phyloP scores from a whole-genome alignment of 2,329 filamentous ascomycete genomes.

The Amesomyces nigricolor region DNA sequence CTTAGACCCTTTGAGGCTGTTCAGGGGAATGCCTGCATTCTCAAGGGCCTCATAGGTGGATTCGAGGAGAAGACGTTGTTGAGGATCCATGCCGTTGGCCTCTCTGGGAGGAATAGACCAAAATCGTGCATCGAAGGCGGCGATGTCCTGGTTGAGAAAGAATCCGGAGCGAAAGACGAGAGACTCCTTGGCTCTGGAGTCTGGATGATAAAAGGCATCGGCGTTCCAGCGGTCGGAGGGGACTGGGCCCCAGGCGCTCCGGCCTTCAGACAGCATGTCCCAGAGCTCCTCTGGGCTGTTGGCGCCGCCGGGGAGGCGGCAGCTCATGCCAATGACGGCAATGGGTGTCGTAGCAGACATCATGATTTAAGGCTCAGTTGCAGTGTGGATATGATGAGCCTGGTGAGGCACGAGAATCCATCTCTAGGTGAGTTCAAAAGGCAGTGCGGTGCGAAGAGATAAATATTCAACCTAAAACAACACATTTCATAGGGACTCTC shows the following conservation, averaged over 20 bases:
- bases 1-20: slow-evolving; percentile 27
- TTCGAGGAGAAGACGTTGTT: slow-evolving; percentile 58
- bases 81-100: slow-evolving; percentile 60
- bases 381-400: too few relatives aligned
- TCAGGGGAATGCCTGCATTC: slow-evolving; percentile 36
- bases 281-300: slow-evolving; percentile 6
- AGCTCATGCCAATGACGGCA: slow-evolving; percentile 14
- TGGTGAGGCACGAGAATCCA: too few relatives aligned
- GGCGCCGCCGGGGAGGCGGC: slow-evolving; percentile 13
- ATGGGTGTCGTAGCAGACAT: not conserved
- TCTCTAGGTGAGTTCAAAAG: too few relatives aligned
- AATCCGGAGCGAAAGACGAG: not conserved
- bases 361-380: too few relatives aligned
- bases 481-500: too few relatives aligned
- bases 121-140: slow-evolving; percentile 38
- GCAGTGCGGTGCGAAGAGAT: too few relatives aligned
- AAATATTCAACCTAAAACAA: too few relatives aligned
- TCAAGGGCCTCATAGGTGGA: slow-evolving; percentile 62
- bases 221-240: slow-evolving; percentile 5
- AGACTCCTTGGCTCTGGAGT: not conserved
- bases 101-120: slow-evolving; percentile 65
- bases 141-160: slow-evolving; percentile 16
- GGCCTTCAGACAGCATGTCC: slow-evolving; percentile 10
- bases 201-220: slow-evolving; percentile 13
- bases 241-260: not conserved